phyloP scores from a whole-genome alignment of 768 basidiomycete genomes.

The Hypholoma sublateritium region DNA sequence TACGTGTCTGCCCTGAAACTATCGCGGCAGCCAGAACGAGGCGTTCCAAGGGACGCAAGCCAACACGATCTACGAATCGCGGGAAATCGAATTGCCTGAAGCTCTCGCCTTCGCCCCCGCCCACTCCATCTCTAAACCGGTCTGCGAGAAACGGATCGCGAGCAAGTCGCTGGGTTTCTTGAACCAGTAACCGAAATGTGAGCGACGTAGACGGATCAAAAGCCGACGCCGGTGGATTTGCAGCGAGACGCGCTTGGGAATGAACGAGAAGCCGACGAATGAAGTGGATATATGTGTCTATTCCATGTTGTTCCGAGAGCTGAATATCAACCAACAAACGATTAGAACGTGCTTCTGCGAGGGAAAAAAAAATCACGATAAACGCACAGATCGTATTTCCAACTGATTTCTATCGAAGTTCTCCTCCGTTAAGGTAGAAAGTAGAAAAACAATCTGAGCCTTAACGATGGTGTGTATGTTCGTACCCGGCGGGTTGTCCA shows the following conservation, averaged over 20 bases:
- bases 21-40: constrained; percentile 77
- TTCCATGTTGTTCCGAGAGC: constrained; percentile 96
- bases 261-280: constrained; percentile 93
- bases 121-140: constrained; percentile 87
- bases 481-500: constrained; percentile 83
- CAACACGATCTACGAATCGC: constrained; percentile 81
- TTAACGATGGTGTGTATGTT: constrained; percentile 93
- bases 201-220: constrained; percentile 77
- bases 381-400: constrained; percentile 91
- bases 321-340: constrained; percentile 29
- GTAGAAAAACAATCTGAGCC: constrained; percentile 96
- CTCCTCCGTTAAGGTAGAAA: constrained; percentile 95
- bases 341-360: constrained; percentile 3
- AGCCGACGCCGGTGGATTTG: constrained; percentile 56
- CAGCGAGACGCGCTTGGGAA: constrained; percentile 69
- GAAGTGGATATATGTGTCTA: constrained; percentile 97
- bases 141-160: constrained; percentile 89
- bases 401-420: constrained; percentile 92
- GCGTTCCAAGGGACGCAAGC: constrained; percentile 76
- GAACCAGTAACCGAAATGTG: constrained; percentile 81
- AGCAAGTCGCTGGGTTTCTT: constrained; percentile 86
- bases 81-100: constrained; percentile 83
- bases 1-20: constrained; percentile 55
- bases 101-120: constrained; percentile 82
- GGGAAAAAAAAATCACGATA: constrained; percentile 12